Percentiles rank a stretch among this genome's conserved stretches.
Evolutionary conservation across 2,329 filamentous ascomycete species (phyloP).

Genomic region (Fonsecaea nubica): DNA sequence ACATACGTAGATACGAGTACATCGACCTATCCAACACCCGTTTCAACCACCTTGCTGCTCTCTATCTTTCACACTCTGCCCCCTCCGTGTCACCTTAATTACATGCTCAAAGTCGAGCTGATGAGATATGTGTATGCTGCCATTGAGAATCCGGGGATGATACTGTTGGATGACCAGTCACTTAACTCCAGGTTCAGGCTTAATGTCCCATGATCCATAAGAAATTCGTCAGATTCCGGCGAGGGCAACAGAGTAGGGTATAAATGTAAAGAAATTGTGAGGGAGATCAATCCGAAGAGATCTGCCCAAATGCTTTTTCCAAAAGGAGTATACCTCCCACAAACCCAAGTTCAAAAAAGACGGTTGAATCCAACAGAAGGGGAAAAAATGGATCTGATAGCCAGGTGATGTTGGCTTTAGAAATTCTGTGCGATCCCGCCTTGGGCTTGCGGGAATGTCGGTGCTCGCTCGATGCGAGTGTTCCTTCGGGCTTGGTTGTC

Average conservation of each 20-base stretch:
- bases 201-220: slow-evolving; percentile 5
- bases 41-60: neutral
- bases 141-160: neutral
- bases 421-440: slow-evolving; percentile 97
- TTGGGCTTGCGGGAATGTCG: slow-evolving; percentile 82
- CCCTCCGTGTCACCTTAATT: neutral
- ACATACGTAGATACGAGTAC: neutral
- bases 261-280: slow-evolving; percentile 8
- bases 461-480: slow-evolving; percentile 90
- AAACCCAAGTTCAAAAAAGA: neutral
- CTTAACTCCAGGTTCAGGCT: neutral
- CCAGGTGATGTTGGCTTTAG: slow-evolving; percentile 54
- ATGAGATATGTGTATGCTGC: neutral
- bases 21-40: neutral
- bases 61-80: neutral
- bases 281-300: slow-evolving; percentile 8
- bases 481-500: slow-evolving; percentile 92
- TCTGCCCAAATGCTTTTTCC: slow-evolving; percentile 16
- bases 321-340: neutral
- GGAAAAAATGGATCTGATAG: neutral
- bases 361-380: neutral
- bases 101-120: neutral
- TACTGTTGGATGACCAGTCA: neutral
- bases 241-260: slow-evolving; percentile 14
- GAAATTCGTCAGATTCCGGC: slow-evolving; percentile 11